A percentile compares a stretch with the other conserved stretches of the same genome.
phyloP scores from a whole-genome alignment of 805 yeast species.

The Kazachstania bromeliacearum region DNA sequence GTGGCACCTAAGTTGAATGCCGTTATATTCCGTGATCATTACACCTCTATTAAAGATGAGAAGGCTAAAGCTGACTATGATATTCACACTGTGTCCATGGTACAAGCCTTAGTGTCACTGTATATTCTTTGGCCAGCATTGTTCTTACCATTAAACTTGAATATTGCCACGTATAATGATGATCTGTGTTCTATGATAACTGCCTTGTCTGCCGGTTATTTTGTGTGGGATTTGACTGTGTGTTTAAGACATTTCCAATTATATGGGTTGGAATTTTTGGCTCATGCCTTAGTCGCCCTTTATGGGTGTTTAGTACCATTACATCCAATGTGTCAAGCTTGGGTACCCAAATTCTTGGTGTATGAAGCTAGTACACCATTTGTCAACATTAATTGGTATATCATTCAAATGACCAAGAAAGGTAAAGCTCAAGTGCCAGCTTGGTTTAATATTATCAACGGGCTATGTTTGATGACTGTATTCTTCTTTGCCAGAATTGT shows the following conservation, averaged over 20 bases:
- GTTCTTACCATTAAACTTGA: slow-evolving; percentile 38
- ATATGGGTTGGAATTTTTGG: slow-evolving; percentile 73
- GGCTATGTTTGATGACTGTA: slow-evolving; percentile 52
- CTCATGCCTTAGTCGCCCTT: slow-evolving; percentile 78
- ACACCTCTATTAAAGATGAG: slow-evolving; percentile 36
- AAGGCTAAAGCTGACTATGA: slow-evolving; percentile 67
- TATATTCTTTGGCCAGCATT: slow-evolving; percentile 51
- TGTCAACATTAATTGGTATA: slow-evolving; percentile 89
- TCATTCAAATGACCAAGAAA: slow-evolving; percentile 64
- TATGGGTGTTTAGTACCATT: slow-evolving; percentile 58
- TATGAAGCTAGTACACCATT: slow-evolving; percentile 92
- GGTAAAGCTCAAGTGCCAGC: slow-evolving; percentile 35
- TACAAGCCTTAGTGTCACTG: slow-evolving; percentile 67
- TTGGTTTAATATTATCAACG: slow-evolving; percentile 52
- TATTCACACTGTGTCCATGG: slow-evolving; percentile 81
- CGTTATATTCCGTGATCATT: slow-evolving; percentile 42
- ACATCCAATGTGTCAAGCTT: slow-evolving; percentile 68
- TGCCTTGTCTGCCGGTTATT: slow-evolving; percentile 74
- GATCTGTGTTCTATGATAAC: slow-evolving; percentile 70
- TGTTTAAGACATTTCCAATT: slow-evolving; percentile 53
- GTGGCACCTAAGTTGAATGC: slow-evolving; percentile 45
- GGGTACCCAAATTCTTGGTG: slow-evolving; percentile 71
- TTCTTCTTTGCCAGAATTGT: slow-evolving; percentile 73
- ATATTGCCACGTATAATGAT: slow-evolving; percentile 57
- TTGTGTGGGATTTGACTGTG: slow-evolving; percentile 77